Evolutionary conservation across 1,284 basidiomycete species (phyloP).

Genomic region (Termitomyces sp.): DNA sequence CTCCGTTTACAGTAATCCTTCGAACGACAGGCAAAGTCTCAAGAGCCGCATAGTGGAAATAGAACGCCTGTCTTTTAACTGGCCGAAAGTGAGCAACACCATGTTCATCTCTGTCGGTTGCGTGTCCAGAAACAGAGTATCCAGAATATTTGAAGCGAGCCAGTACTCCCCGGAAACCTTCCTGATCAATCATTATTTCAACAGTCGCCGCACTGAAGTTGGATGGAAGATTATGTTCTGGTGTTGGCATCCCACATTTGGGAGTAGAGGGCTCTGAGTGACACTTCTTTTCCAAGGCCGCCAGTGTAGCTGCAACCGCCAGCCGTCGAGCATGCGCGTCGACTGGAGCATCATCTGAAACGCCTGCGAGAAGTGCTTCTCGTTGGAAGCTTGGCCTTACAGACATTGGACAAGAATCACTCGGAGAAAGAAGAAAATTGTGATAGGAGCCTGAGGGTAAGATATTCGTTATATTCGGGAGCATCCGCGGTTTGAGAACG

Average conservation of each 20-base stretch:
- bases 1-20: conserved; percentile 56
- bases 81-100: conserved; percentile 63
- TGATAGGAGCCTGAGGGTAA: neutral
- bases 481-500: neutral
- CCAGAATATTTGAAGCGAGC: conserved; percentile 57
- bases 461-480: neutral
- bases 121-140: conserved; percentile 24
- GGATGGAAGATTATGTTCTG: conserved; percentile 13
- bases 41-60: conserved; percentile 67
- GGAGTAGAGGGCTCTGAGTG: conserved; percentile 14
- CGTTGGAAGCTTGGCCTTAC: neutral
- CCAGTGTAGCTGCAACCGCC: conserved; percentile 12
- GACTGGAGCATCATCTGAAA: neutral
- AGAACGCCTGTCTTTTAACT: conserved; percentile 46
- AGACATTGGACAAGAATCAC: conserved; percentile 7
- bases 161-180: conserved; percentile 62
- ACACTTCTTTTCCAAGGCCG: conserved; percentile 12
- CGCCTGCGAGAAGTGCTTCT: neutral
- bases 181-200: conserved; percentile 76
- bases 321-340: conserved; percentile 1
- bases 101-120: conserved; percentile 14
- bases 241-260: neutral
- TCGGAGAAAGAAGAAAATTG: conserved; percentile 1
- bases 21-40: conserved; percentile 65
- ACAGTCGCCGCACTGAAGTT: conserved; percentile 41